A percentile compares a stretch with the other conserved stretches of the same genome.
Conservation (phyloP, 148 eudicot genomes). For the Chenopodium suecicum region DNA sequence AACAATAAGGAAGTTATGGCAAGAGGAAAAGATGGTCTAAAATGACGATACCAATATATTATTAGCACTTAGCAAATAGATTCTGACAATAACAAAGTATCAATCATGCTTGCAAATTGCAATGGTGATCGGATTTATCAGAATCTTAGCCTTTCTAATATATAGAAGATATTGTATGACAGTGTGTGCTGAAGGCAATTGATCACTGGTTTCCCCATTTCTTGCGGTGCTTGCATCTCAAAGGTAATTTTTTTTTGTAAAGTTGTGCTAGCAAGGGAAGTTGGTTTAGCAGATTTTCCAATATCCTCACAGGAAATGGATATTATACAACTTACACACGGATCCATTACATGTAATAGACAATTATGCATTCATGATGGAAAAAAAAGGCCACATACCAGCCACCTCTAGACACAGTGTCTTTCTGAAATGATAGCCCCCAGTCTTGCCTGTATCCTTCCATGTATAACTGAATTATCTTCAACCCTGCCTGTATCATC, state of each 20-base stretch:
- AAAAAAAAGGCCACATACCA: constrained; percentile 54
- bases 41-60: too few species aligned
- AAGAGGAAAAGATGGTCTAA: too few species aligned
- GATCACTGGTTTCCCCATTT: not conserved
- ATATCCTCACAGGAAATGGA: not conserved
- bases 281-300: not conserved
- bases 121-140: too few species aligned
- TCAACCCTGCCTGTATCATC: constrained; percentile 75
- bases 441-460: constrained; percentile 98
- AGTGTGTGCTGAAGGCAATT: not conserved
- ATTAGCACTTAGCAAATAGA: too few species aligned
- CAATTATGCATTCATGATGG: constrained; percentile 17
- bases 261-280: not conserved
- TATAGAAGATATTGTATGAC: too few species aligned
- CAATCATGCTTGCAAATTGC: too few species aligned
- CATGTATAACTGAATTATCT: constrained; percentile 85
- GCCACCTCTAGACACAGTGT: constrained; percentile 91
- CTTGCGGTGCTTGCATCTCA: not conserved
- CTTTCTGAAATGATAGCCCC: constrained; percentile 86
- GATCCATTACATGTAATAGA: not conserved
- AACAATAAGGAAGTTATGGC: too few species aligned
- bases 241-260: not conserved
- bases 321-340: not conserved
- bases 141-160: too few species aligned
- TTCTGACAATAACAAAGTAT: too few species aligned